Base-by-base conservation (phyloP, 257 asterid genomes). In the Gynochthodes officinalis region DNA sequence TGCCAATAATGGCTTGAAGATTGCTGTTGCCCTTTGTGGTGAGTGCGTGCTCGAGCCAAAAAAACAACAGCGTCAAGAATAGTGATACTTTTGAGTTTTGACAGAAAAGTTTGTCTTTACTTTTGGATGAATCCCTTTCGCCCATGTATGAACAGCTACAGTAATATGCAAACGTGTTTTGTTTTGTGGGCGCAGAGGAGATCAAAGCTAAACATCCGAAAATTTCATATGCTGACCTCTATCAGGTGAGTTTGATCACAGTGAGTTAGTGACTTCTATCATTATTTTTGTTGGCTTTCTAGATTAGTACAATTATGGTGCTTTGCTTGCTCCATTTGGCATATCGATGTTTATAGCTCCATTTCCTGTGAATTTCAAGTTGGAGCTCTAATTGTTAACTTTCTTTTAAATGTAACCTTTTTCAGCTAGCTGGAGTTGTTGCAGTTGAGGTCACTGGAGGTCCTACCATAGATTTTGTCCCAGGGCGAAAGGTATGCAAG, bases 371-470 rank as follows among this genome's bases (percentile, higher is more conserved):
- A 13, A 11, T 4, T 35, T 69, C 19, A 16, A 71, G 43, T 16
- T 11, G 13, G 48, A 30, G 43, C 42, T 23, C 1, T 23, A 9
- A 13, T 62, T 35, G 25, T 27, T 19, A 46, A 65, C 15, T 54
- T n/a, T 53, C 15, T 59, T 66, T 72, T 35, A 64, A 53, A 65
- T 19, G 11, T 69, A 28, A 27, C 37, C 77, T 21, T 43, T 78
- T 71, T 79, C 85, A 92, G 97, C 92, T 92, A 54, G 96, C 96
- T 65, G 98, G 98, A 43, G 88, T 90, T 19, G 94, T 92, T 77
- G 96, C 98, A 16, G 92, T 92, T 72, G 98, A 92, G 81, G 78
- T 86, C 59, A 90, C 96, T 28, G 98, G 96, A 71, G 98, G 98
- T 63, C 98, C 98, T 52, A 73, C 82, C 32, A 62, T 90, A 68